A percentile compares a stretch with the other conserved stretches of the same genome.
Evolutionary conservation across 139 green algal genomes (phyloP).

Genomic region (Penium margaritaceum): DNA sequence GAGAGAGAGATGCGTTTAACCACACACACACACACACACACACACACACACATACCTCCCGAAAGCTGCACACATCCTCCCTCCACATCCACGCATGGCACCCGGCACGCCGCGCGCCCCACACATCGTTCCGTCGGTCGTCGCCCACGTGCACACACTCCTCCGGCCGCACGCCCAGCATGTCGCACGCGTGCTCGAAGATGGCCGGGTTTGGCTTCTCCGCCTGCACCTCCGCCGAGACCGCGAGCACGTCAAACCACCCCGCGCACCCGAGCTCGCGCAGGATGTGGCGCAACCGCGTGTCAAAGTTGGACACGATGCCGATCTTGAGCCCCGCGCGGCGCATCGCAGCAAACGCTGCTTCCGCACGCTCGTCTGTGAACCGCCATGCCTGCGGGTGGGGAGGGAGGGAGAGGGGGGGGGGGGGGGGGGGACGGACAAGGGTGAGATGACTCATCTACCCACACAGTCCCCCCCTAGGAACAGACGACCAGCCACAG

Average conservation of each 20-base stretch:
- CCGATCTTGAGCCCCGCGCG: conserved; percentile 34
- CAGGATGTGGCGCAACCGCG: conserved; percentile 71
- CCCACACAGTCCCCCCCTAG: no score
- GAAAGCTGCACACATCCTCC: conserved; percentile 69
- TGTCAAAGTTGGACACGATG: conserved; percentile 86
- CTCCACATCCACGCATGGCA: conserved; percentile 76
- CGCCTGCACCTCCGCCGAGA: conserved; percentile 59
- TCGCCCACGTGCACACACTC: conserved; percentile 37
- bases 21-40: no score
- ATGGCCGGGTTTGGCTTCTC: conserved; percentile 85
- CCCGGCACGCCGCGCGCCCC: conserved; percentile 70
- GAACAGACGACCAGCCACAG: no score
- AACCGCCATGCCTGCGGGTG: conserved; percentile 29
- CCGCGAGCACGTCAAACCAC: conserved; percentile 73
- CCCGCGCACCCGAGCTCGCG: conserved; percentile 50
- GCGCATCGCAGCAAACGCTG: conserved; percentile 55
- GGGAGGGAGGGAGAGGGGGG: conserved; percentile 1
- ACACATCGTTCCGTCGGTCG: conserved; percentile 72
- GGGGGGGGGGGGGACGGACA: conserved; percentile 2
- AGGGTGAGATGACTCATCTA: no score
- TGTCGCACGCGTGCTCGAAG: conserved; percentile 48
- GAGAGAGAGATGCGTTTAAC: no score
- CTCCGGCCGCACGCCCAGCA: conserved; percentile 13
- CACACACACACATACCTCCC: no score
- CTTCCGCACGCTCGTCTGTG: conserved; percentile 40